These are phyloP conservation scores for Talaromyces sp. DNA, from an alignment of 2,329 filamentous ascomycete species.

Conservation along the genomic window DNA sequence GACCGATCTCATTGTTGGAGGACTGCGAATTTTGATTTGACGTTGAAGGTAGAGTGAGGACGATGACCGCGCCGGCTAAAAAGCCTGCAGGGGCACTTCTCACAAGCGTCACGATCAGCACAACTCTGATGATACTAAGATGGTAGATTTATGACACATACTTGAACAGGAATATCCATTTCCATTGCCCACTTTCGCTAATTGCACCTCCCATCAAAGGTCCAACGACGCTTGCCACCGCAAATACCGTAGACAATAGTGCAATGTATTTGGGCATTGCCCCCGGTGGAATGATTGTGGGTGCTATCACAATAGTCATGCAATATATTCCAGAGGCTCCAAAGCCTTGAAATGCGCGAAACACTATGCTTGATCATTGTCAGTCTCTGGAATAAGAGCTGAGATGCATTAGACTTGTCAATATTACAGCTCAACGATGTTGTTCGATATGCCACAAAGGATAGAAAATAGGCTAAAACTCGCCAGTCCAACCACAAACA, in stretches of 20 bases:
- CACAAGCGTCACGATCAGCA: neutral
- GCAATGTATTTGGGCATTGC: constrained; percentile 15
- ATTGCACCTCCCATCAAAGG: constrained; percentile 22
- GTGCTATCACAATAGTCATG: constrained; percentile 19
- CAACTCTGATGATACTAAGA: neutral
- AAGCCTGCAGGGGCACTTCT: constrained; percentile 7
- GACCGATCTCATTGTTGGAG: neutral
- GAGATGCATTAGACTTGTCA: neutral
- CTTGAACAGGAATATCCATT: constrained; percentile 23
- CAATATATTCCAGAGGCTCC: constrained; percentile 24
- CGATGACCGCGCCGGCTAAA: neutral
- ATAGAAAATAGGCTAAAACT: constrained; percentile 41
- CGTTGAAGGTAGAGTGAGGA: neutral
- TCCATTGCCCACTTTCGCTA: constrained; percentile 17
- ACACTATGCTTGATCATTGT: constrained; percentile 17
- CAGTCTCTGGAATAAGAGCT: neutral
- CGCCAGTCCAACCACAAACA: constrained; percentile 32
- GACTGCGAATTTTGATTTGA: neutral
- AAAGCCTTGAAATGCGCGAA: constrained; percentile 26
- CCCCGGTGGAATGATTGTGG: constrained; percentile 18
- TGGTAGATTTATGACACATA: neutral
- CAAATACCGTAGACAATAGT: constrained; percentile 14
- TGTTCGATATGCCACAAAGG: constrained; percentile 34
- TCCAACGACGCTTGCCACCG: constrained; percentile 16
- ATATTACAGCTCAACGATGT: constrained; percentile 28